Evolutionary conservation across 805 yeast species (phyloP).

Genomic region (Wickerhamomyces kurtzmanii): DNA sequence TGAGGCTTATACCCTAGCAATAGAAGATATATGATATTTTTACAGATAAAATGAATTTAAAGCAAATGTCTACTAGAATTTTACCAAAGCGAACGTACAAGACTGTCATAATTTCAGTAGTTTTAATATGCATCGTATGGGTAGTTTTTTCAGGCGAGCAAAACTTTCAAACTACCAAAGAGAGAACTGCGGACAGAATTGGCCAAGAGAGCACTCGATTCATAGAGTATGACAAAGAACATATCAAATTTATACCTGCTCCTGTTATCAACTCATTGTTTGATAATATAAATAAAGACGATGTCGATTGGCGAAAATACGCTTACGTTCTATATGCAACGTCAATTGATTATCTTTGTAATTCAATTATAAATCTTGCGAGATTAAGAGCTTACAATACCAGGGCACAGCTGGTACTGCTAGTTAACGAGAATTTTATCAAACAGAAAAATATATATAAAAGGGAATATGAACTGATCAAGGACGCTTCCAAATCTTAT

Average conservation of each 20-base stretch:
- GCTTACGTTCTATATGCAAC: constrained; percentile 62
- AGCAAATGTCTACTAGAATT: too few relatives aligned
- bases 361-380: constrained; percentile 38
- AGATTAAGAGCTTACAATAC: constrained; percentile 27
- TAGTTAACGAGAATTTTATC: constrained; percentile 23
- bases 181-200: too few relatives aligned
- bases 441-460: constrained; percentile 5
- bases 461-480: constrained; percentile 2
- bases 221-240: constrained; percentile 12
- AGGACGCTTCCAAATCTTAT: constrained; percentile 6
- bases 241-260: constrained; percentile 13
- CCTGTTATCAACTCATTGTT: constrained; percentile 13
- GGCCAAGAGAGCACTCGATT: too few relatives aligned
- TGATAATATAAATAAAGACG: constrained; percentile 7
- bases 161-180: too few relatives aligned
- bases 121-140: too few relatives aligned
- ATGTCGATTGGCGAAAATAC: constrained; percentile 29
- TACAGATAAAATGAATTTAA: too few relatives aligned
- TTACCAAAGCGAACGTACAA: too few relatives aligned
- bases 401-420: constrained; percentile 35
- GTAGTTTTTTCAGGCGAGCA: too few relatives aligned
- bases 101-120: too few relatives aligned
- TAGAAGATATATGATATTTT: too few relatives aligned
- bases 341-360: constrained; percentile 35
- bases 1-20: too few relatives aligned